These are phyloP conservation scores for Helicostylum pulchrum DNA, from an alignment of 192 early-diverging fungal genomes.

Conservation along the genomic window DNA sequence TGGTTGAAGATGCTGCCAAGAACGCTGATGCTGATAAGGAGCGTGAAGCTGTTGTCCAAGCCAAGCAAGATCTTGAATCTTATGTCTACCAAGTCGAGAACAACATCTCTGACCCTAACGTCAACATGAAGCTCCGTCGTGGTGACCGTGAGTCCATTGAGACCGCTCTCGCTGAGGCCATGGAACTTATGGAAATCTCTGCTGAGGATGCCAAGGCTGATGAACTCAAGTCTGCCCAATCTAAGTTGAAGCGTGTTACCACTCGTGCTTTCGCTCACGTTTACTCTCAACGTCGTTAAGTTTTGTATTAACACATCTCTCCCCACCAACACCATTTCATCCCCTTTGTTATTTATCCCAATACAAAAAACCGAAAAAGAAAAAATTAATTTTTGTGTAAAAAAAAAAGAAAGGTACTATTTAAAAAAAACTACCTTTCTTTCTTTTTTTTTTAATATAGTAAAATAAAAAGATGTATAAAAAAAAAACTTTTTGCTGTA, in stretches of 20 bases:
- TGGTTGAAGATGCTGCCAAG: slow-evolving; percentile 89
- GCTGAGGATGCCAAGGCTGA: slow-evolving; percentile 59
- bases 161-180: slow-evolving; percentile 72
- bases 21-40: slow-evolving; percentile 76
- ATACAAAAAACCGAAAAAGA: no score
- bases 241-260: slow-evolving; percentile 68
- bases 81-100: slow-evolving; percentile 64
- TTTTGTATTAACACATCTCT: slow-evolving; percentile 3
- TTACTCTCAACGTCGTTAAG: slow-evolving; percentile 38
- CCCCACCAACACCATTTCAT: no score
- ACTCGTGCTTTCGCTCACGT: slow-evolving; percentile 62
- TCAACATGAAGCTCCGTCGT: slow-evolving; percentile 68
- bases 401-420: neutral
- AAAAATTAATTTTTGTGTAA: no score
- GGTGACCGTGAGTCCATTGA: slow-evolving; percentile 70
- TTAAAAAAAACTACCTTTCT: neutral
- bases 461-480: neutral
- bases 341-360: no score
- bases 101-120: slow-evolving; percentile 60
- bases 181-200: slow-evolving; percentile 67
- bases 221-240: slow-evolving; percentile 59
- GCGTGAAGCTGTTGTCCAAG: slow-evolving; percentile 70
- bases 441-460: slow-evolving; percentile 7
- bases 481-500: no score
- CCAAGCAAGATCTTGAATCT: slow-evolving; percentile 79